Conservation (phyloP, 2,329 filamentous ascomycete genomes). For the Penicillium sp. region DNA sequence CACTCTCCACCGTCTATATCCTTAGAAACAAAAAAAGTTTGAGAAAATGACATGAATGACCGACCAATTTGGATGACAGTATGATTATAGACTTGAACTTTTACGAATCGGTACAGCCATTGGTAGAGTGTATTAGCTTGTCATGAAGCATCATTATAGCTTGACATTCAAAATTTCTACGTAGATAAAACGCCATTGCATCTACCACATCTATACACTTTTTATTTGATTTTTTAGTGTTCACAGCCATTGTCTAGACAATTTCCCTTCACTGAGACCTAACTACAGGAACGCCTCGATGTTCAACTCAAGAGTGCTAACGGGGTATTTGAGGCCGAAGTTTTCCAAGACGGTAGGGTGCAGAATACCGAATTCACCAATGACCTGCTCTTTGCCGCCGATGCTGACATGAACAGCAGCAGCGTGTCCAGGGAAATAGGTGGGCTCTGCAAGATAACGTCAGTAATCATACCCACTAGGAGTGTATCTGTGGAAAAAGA, state of each 20-base stretch:
- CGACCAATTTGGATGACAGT: constrained; percentile 2
- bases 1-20: background rate
- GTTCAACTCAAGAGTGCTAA: constrained; percentile 91
- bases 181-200: background rate
- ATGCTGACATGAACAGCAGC: constrained; percentile 78
- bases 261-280: background rate
- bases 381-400: constrained; percentile 66
- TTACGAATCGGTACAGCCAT: background rate
- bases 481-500: constrained; percentile 2
- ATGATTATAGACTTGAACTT: background rate
- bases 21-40: constrained; percentile 10
- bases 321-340: constrained; percentile 87
- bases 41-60: constrained; percentile 15
- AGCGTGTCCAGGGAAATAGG: constrained; percentile 86
- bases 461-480: background rate
- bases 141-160: background rate
- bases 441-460: constrained; percentile 55
- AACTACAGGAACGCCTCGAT: constrained; percentile 80
- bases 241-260: background rate
- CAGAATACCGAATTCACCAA: constrained; percentile 90
- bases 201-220: constrained; percentile 1
- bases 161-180: background rate
- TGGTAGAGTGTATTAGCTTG: background rate
- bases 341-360: constrained; percentile 91
- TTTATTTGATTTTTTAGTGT: constrained; percentile 6